Conservation (phyloP, 139 green algal genomes). For the Deuterostichococcus epilithicus region DNA sequence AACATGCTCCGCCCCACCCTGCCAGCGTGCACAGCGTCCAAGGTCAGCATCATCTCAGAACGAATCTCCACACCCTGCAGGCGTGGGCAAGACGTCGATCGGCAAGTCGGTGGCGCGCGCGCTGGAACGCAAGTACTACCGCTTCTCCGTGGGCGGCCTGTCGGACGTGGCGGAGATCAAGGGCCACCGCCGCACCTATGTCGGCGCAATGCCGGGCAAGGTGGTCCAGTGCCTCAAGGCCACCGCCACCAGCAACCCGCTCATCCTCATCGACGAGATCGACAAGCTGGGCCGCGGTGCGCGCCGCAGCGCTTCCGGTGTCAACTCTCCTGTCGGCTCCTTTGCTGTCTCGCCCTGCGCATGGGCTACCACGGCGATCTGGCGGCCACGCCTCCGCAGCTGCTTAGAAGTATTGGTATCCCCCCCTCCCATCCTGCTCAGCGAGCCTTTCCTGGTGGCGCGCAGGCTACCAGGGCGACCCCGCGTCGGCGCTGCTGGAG, state of each 20-base stretch:
- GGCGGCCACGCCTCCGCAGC: not conserved
- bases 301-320: too few relatives aligned
- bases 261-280: slow-evolving; percentile 98
- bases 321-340: not conserved
- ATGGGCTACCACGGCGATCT: not conserved
- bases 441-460: not conserved
- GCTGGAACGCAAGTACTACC: slow-evolving; percentile 83
- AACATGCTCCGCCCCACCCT: too few relatives aligned
- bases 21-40: too few relatives aligned
- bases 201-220: slow-evolving; percentile 98
- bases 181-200: slow-evolving; percentile 91
- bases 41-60: too few relatives aligned
- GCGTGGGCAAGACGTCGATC: slow-evolving; percentile 93
- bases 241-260: slow-evolving; percentile 78
- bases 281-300: slow-evolving; percentile 85
- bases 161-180: slow-evolving; percentile 97
- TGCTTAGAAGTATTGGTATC: not conserved
- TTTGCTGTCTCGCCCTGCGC: not conserved
- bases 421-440: not conserved
- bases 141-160: slow-evolving; percentile 91
- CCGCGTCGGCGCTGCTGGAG: slow-evolving; percentile 91
- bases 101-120: slow-evolving; percentile 80
- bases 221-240: slow-evolving; percentile 96
- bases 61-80: too few relatives aligned
- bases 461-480: slow-evolving; percentile 69